These are phyloP conservation scores for Kodamaea derodonti DNA, from an alignment of 1,139 yeast species.

Conservation along the genomic window DNA sequence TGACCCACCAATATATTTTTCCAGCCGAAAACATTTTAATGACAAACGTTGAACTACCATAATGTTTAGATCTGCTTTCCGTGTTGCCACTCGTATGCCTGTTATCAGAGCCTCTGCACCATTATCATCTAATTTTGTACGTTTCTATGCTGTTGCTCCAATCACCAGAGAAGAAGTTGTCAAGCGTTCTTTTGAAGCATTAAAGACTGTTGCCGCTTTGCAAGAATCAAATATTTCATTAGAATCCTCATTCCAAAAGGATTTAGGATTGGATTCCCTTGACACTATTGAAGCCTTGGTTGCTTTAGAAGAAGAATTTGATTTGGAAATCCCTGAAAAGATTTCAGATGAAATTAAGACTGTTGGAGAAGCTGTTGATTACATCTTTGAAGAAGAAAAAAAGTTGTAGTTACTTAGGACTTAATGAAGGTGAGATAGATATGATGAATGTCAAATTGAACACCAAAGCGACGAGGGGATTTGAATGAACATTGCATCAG, in stretches of 20 bases:
- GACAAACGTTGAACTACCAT: neutral
- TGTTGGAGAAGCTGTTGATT: constrained; percentile 65
- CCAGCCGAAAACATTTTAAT: constrained; percentile 1
- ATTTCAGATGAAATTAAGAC: constrained; percentile 67
- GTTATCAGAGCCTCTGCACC: constrained; percentile 24
- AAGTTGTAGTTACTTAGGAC: constrained; percentile 34
- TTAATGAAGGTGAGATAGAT: too few relatives aligned
- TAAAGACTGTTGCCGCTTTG: constrained; percentile 48
- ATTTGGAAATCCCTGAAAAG: constrained; percentile 65
- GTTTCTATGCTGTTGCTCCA: constrained; percentile 48
- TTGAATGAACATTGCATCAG: too few relatives aligned
- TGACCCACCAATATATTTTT: constrained; percentile 4
- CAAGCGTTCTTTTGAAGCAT: constrained; percentile 47
- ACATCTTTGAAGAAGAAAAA: constrained; percentile 49
- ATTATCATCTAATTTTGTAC: constrained; percentile 23
- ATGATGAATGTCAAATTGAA: too few relatives aligned
- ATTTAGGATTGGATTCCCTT: constrained; percentile 66
- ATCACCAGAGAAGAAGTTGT: constrained; percentile 46
- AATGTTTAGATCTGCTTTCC: constrained; percentile 30
- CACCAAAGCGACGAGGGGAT: too few relatives aligned
- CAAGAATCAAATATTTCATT: constrained; percentile 43
- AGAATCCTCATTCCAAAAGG: constrained; percentile 54
- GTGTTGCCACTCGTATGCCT: constrained; percentile 34
- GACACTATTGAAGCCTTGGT: constrained; percentile 71
- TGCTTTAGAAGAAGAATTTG: constrained; percentile 71